These are phyloP conservation scores for Dalbergia cochinchinensis DNA, from an alignment of 306 rosid species.

Conservation along the genomic window DNA sequence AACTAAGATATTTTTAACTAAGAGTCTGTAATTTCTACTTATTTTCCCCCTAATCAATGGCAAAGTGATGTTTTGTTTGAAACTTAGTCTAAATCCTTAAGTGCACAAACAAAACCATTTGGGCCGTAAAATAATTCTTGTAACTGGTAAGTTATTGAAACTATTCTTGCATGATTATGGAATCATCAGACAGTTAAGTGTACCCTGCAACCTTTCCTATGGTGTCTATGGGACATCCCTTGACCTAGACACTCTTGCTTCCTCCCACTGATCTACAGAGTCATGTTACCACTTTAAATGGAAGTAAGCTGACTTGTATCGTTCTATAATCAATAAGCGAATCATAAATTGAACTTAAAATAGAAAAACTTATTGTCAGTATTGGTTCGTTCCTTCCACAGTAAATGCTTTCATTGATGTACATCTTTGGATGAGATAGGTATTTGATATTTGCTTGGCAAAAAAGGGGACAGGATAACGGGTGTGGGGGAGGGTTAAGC, in stretches of 20 bases:
- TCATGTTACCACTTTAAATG: slow-evolving; percentile 23
- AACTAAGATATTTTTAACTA: background rate
- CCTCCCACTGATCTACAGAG: slow-evolving; percentile 2
- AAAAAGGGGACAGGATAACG: background rate
- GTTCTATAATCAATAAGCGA: background rate
- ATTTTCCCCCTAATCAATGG: slow-evolving; percentile 1
- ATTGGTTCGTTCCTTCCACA: background rate
- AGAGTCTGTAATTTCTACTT: background rate
- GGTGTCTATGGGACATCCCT: background rate
- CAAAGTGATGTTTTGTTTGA: background rate
- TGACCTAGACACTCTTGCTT: background rate
- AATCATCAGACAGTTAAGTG: background rate
- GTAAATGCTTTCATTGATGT: slow-evolving; percentile 2
- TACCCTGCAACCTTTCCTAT: background rate
- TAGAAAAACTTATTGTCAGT: background rate
- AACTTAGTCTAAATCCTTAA: background rate
- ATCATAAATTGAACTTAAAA: slow-evolving; percentile 8
- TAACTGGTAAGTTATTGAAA: background rate
- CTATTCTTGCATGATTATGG: background rate
- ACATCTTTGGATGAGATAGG: slow-evolving; percentile 6
- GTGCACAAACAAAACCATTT: background rate
- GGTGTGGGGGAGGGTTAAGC: background rate
- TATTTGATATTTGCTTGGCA: background rate
- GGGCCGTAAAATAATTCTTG: background rate
- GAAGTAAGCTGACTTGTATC: slow-evolving; percentile 13